Evolutionary conservation across 2,329 filamentous ascomycete genomes (phyloP).

Genomic region (Trichoderma hamatum): DNA sequence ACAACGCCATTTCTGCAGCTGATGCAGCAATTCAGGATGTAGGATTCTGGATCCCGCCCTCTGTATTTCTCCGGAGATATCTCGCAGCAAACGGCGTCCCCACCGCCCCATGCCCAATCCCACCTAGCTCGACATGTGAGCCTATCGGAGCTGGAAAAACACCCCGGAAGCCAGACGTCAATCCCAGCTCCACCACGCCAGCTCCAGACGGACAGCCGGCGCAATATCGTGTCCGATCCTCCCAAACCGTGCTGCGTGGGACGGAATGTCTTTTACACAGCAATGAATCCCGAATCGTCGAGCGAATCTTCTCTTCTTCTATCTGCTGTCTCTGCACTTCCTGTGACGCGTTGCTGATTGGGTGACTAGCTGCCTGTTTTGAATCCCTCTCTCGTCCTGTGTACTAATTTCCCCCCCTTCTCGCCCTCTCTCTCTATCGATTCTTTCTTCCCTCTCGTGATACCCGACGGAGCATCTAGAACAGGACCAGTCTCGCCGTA

Average conservation of each 20-base stretch:
- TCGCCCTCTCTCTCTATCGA: background rate
- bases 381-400: background rate
- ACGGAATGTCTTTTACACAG: background rate
- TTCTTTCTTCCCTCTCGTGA: background rate
- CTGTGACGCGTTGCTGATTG: background rate
- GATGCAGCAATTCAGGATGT: background rate
- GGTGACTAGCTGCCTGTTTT: slow-evolving; percentile 10
- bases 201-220: slow-evolving; percentile 36
- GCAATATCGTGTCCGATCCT: slow-evolving; percentile 31
- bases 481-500: background rate
- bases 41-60: background rate
- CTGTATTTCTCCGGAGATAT: background rate
- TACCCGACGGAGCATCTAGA: slow-evolving; percentile 2
- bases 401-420: background rate
- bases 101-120: background rate
- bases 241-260: slow-evolving; percentile 11
- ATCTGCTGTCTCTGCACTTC: background rate
- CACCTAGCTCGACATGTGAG: background rate
- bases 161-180: background rate
- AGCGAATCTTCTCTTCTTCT: background rate
- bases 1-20: background rate
- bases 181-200: background rate
- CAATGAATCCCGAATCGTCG: background rate
- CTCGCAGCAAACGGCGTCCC: background rate
- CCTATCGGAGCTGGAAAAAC: slow-evolving; percentile 16